Evolutionary conservation across 345 rosid species (phyloP), one percentile per base, ranked within the genome.

Genomic region (Eucalyptus regnans): DNA sequence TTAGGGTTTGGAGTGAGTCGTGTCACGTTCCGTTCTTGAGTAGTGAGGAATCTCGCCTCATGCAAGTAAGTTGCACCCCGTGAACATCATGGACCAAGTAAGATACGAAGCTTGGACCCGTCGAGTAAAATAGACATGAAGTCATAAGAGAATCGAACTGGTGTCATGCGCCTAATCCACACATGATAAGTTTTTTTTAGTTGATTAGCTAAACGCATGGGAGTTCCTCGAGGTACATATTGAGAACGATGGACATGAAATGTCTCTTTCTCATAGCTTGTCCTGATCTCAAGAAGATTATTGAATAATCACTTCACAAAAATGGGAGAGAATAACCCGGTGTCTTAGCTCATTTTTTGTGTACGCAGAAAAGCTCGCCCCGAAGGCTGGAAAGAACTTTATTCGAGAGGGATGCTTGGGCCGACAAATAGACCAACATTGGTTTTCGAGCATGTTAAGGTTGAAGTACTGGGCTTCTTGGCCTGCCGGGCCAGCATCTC

Each of bases 51-150:
- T 18, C 81, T 71, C 3, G 2, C 7, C 81, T 71, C 3, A 4
- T 18, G 14, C 1, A 17, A 1, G 2, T 41, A 10, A 71, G 23
- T 76, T 20, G 48, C 8, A 41, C 29, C 83, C 8, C 0, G 7
- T 3, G 3, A 76, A 22, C 29, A 23, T 76, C 15, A 5, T 76
- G 83, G 48, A 76, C 48, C 29, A 33, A 68, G 79, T 31, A 37
- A 71, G 27, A 20, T 0, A 9, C 8, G 8, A 37, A 4, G 1
- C 1, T 23, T 0, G 6, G 8, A 12, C 8, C 5, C 1, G 0
- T 10, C 8, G 5, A 76, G 84, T 22, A 7, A 76, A 76, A 76
- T 0, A 41, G 1, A 20, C 0, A 41, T 41, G 1, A 11, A 76
- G 11, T 41, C 1, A 1, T 2, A 7, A 76, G 48, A 23, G 8